phyloP scores from a whole-genome alignment of 1,284 basidiomycete genomes.

The Austroboletus niveus region DNA sequence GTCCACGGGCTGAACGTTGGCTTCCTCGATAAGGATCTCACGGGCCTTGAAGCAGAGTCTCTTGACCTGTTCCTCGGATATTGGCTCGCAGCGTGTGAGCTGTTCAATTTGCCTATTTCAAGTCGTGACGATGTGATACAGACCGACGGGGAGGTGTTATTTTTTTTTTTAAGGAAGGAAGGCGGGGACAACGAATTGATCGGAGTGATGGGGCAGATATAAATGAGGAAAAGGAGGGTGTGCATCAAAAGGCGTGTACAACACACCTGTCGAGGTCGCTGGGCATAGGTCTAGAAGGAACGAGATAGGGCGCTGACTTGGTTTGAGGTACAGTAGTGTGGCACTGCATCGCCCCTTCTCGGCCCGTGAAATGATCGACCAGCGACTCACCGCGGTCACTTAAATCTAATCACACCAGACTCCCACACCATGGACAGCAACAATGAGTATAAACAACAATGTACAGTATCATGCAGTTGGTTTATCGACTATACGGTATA shows the following conservation, averaged over 20 bases:
- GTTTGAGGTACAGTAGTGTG: conserved; percentile 20
- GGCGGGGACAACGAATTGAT: not conserved
- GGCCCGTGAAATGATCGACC: conserved; percentile 17
- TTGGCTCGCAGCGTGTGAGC: conserved; percentile 86
- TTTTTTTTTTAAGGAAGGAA: not conserved
- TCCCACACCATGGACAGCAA: not conserved
- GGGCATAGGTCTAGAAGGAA: conserved; percentile 32
- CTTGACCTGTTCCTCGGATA: conserved; percentile 92
- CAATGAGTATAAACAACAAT: conserved; percentile 31
- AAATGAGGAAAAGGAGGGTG: conserved; percentile 19
- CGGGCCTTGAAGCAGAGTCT: conserved; percentile 92
- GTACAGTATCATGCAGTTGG: conserved; percentile 34
- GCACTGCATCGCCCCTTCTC: conserved; percentile 27
- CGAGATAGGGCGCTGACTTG: conserved; percentile 32
- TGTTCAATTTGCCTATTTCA: conserved; percentile 77
- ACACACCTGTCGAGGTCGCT: conserved; percentile 51
- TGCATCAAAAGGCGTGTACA: conserved; percentile 31
- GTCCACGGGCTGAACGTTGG: conserved; percentile 95
- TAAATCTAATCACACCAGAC: not conserved
- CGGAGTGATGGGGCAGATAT: conserved; percentile 20
- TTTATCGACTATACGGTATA: conserved; percentile 35
- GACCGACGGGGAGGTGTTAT: no score
- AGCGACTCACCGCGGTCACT: conserved; percentile 2
- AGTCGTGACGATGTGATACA: no score
- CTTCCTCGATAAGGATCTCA: conserved; percentile 96